These are phyloP conservation scores for Cladosporium sp. DNA, from an alignment of 2,329 filamentous ascomycete genomes.

Conservation along the genomic window DNA sequence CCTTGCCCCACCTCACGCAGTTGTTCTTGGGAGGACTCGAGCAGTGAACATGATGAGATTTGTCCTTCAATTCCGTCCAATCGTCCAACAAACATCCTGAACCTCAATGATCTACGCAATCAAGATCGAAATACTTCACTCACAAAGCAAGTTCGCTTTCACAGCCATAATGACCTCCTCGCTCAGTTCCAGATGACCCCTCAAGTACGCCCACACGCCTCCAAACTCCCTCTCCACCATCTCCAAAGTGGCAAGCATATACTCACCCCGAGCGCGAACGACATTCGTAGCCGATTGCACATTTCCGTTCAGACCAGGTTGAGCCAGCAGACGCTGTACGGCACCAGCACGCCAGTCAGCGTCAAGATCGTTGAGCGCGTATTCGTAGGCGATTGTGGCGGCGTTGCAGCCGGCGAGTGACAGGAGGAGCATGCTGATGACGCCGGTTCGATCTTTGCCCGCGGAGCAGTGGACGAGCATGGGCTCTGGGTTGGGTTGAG, in stretches of 20 bases:
- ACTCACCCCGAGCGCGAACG: constrained; percentile 38
- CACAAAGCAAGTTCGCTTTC: too few relatives aligned
- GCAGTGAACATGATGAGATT: too few relatives aligned
- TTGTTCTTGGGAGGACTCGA: too few relatives aligned
- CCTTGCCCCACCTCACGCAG: too few relatives aligned
- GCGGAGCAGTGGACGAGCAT: constrained; percentile 65
- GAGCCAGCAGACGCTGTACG: constrained; percentile 40
- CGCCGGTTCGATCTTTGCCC: constrained; percentile 68
- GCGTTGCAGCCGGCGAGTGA: constrained; percentile 58
- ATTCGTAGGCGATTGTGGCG: constrained; percentile 57
- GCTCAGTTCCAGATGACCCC: too few relatives aligned
- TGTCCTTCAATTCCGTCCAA: too few relatives aligned
- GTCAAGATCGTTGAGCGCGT: constrained; percentile 43
- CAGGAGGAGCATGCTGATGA: constrained; percentile 60
- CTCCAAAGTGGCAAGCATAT: constrained; percentile 43
- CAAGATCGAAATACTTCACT: too few relatives aligned
- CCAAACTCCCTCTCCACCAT: constrained; percentile 56
- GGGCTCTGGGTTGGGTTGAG: constrained; percentile 31
- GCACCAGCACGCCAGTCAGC: constrained; percentile 45
- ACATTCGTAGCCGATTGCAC: constrained; percentile 42
- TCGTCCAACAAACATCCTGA: too few relatives aligned
- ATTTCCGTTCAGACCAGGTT: constrained; percentile 29
- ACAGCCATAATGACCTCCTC: too few relatives aligned
- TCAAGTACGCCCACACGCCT: constrained; percentile 53
- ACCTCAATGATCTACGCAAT: too few relatives aligned